Evolutionary conservation across 495 filamentous ascomycete species (phyloP), one percentile per base, ranked within the genome.

Genomic region (Penicillium robsamsonii): DNA sequence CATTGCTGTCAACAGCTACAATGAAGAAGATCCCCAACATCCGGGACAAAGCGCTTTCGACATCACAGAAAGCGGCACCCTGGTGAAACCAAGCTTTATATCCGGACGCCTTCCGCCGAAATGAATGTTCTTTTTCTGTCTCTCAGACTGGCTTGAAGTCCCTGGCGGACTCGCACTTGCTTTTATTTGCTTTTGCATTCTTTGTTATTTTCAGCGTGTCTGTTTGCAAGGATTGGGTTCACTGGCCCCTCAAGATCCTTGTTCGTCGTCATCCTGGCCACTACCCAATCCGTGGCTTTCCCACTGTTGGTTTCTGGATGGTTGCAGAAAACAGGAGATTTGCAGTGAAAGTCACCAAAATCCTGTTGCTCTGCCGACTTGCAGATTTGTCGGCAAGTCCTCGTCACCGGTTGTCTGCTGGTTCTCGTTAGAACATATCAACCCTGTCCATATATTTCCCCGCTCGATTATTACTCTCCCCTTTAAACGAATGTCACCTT

Each of bases 71-170:
- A 37, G 20, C 40, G 18, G 53, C 46, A 24, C 40, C 45, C 48
- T 40, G 24, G 15, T 38, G 22, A 42, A 38, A 51, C 50, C 53
- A 64, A 62, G 58, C 58, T 66, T 68, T 63, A 68, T 68, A 68
- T 65, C 59, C 42, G 50, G 31, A 47, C 62, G 62, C 65, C 62
- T 61, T 56, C 59, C 61, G 63, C 44, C 38, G 43, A 35, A 30
- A 52, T 52, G 41, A 47, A 46, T 29, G 33, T 44, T 18, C 8
- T 44, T 24, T 25, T 42, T 47, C 31, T 41, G 7, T 18, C 24
- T 52, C 40, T 41, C 43, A 24, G 41, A 35, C 29, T 37, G 10
- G 10, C 37, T 25, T 17, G 15, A 27, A 20, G 43, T 33, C 40
- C 45, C 30, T 49, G 44, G 43, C 20, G 43, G 44, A 40, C 43